A percentile compares a stretch with the other conserved stretches of the same genome.
phyloP scores from a whole-genome alignment of 768 basidiomycete genomes.

The Pleurotus platypus region DNA sequence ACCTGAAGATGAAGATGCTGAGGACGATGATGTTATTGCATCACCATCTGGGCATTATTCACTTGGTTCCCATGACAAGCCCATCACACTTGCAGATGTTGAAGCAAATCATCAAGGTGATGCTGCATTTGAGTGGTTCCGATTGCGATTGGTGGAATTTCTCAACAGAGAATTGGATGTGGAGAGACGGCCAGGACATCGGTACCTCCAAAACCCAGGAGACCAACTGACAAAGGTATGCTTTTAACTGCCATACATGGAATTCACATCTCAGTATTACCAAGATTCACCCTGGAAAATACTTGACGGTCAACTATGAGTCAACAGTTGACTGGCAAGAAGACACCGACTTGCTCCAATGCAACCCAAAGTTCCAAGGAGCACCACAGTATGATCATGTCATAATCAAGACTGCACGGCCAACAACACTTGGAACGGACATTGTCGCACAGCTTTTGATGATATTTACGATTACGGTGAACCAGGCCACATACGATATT shows the following conservation, averaged over 20 bases:
- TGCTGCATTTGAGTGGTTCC: background rate
- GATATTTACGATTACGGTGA: conserved; percentile 15
- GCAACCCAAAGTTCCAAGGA: conserved; percentile 24
- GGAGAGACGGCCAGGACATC: background rate
- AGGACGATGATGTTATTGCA: background rate
- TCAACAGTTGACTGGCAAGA: conserved; percentile 22
- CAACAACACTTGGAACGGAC: background rate
- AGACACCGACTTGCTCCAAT: conserved; percentile 22
- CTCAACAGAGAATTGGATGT: too few species aligned
- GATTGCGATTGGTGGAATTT: background rate
- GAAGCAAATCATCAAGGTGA: background rate
- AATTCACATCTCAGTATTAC: conserved; percentile 3
- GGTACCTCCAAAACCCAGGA: conserved; percentile 4
- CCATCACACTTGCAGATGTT: background rate
- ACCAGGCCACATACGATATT: conserved; percentile 8
- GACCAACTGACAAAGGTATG: conserved; percentile 6
- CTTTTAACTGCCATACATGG: background rate
- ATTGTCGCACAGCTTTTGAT: conserved; percentile 19
- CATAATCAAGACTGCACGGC: conserved; percentile 18
- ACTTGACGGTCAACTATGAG: conserved; percentile 22
- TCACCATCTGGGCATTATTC: background rate
- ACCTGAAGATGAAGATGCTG: background rate
- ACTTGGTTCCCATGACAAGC: conserved; percentile 1
- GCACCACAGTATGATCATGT: conserved; percentile 21
- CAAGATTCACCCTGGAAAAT: conserved; percentile 5